Evolutionary conservation across 2,329 filamentous ascomycete species (phyloP).

Genomic region (Lecanicillium sp.): DNA sequence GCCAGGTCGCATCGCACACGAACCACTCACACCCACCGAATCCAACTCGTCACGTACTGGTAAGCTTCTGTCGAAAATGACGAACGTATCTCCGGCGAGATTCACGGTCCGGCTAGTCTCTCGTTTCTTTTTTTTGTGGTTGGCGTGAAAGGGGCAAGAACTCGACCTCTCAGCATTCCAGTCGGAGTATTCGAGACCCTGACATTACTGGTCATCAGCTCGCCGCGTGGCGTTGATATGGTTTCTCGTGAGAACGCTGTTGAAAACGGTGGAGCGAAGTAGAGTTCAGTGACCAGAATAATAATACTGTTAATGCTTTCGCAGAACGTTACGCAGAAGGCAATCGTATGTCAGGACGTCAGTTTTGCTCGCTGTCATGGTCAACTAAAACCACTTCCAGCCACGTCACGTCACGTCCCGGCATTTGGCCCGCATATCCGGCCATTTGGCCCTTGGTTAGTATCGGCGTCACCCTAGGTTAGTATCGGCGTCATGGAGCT

Average conservation of each 20-base stretch:
- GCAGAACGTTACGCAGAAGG: not conserved
- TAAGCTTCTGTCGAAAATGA: not conserved
- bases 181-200: not conserved
- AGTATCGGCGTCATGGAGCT: not conserved
- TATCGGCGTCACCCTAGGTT: not conserved
- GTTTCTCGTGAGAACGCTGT: not conserved
- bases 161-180: slow-evolving; percentile 1
- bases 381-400: not conserved
- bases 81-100: slow-evolving; percentile 1
- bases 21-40: not conserved
- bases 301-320: too few species aligned
- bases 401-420: slow-evolving; percentile 4
- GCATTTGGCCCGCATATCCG: slow-evolving; percentile 6
- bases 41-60: not conserved
- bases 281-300: too few species aligned
- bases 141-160: too few species aligned
- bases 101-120: not conserved
- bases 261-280: too few species aligned
- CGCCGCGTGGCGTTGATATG: not conserved
- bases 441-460: too few species aligned
- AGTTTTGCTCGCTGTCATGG: not conserved
- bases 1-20: not conserved
- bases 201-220: not conserved
- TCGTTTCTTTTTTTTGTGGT: not conserved
- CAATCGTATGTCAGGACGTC: too few species aligned